Evolutionary conservation across 768 basidiomycete genomes (phyloP), one percentile per base, ranked within the genome.

Genomic region (Trametes meyenii): DNA sequence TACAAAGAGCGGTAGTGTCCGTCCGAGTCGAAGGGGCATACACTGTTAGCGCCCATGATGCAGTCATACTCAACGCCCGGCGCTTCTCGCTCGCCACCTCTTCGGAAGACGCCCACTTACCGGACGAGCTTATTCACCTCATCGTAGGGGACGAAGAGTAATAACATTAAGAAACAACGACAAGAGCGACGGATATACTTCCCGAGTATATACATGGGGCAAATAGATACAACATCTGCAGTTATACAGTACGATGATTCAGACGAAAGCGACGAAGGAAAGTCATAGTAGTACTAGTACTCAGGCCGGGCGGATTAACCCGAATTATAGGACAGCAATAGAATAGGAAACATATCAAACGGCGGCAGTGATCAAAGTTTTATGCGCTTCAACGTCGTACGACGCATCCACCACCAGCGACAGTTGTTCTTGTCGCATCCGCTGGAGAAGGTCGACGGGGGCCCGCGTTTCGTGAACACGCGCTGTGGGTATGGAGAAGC

Each of bases 351-450:
- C 10, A 36, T 10, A 38, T 40, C 13, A 52, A 7, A 44, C 12
- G 2, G 17, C 39, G 5, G 42, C 23, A 5, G 49, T 33, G 16
- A 58, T 21, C 11, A 29, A 24, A 12, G 50, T 42, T 7, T 46
- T 11, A 16, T 60, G 58, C 17, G 43, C 43, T 17, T 48, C 24
- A 3, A 54, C 59, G 51, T 60, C 52, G 52, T 46, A 60, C 26
- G 59, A 60, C 17, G 53, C 45, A 36, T 60, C 59, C n/a, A 48
- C 43, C 1, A 48, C 52, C 2, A 60, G 59, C 13, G 51, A 54
- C 2, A 60, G 36, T n/a, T 54, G 51, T n/a, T 53, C 51, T 7
- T 60, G 51, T n/a, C 51, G 51, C 24, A 60, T 17, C 38, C 33
- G 23, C 36, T 33, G 16, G 13, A 60, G 35, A 21, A 60, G 23